phyloP scores from a whole-genome alignment of 208 protist species.

The Porcisia hertigi region DNA sequence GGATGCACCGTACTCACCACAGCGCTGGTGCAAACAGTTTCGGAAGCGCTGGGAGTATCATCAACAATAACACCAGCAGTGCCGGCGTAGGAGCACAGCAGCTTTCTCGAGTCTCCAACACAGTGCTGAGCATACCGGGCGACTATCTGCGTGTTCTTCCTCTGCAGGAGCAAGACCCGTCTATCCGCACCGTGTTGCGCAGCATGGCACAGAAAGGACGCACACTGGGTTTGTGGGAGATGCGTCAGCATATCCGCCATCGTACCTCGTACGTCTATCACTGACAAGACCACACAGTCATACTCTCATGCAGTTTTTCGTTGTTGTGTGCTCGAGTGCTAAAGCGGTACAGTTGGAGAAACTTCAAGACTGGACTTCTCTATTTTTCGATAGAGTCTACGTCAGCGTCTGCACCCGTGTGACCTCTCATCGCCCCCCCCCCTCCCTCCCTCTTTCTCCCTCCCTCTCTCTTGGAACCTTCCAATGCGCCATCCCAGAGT shows the following conservation, averaged over 20 bases:
- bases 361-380: neutral
- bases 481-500: neutral
- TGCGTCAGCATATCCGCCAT: constrained; percentile 23
- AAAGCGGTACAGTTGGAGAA: neutral
- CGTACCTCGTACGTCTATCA: constrained; percentile 23
- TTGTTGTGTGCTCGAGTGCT: neutral
- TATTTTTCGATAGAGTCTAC: neutral
- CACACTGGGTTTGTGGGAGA: constrained; percentile 26
- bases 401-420: neutral
- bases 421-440: neutral
- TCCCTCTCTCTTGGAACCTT: neutral
- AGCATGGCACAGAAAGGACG: constrained; percentile 29
- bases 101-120: neutral
- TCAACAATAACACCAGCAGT: neutral
- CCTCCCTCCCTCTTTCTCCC: neutral
- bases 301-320: neutral
- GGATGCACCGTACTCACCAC: constrained; percentile 39
- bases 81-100: neutral
- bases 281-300: neutral
- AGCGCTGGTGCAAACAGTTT: neutral
- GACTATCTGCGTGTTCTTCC: constrained; percentile 30
- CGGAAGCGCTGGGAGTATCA: neutral
- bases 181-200: constrained; percentile 33
- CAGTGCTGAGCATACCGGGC: constrained; percentile 17
- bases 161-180: constrained; percentile 26